Evolutionary conservation across 179 eudicot genomes (phyloP).

Genomic region (Vitellaria paradoxa): DNA sequence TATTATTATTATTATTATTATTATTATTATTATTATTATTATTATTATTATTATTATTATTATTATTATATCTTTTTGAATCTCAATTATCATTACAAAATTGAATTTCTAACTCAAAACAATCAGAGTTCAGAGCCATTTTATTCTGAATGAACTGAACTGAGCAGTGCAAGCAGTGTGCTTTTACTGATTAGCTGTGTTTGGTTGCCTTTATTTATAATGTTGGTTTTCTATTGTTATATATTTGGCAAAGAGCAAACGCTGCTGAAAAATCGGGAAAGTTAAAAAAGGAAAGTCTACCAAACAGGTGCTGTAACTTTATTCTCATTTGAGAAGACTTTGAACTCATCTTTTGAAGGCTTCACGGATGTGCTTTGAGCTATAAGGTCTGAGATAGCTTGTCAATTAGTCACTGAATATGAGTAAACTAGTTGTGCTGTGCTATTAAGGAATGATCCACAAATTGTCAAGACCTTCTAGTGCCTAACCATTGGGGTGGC

Average conservation of each 20-base stretch:
- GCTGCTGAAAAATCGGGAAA: neutral
- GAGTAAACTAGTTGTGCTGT: neutral
- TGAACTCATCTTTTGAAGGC: neutral
- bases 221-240: neutral
- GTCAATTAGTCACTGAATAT: neutral
- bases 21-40: too few relatives aligned
- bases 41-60: too few relatives aligned
- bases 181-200: neutral
- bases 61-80: neutral
- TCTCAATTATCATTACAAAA: constrained; percentile 1
- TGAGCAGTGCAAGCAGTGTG: neutral
- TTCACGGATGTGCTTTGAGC: neutral
- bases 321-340: neutral
- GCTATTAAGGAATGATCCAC: neutral
- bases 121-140: neutral
- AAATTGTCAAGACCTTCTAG: neutral
- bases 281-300: neutral
- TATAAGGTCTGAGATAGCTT: neutral
- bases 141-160: constrained; percentile 3
- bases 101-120: neutral
- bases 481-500: neutral
- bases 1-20: too few relatives aligned
- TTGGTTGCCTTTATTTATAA: neutral
- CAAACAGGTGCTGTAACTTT: neutral
- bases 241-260: neutral